These are phyloP conservation scores for Eucalyptus pauciflora DNA, from an alignment of 345 rosid genomes.

Conservation along the genomic window DNA sequence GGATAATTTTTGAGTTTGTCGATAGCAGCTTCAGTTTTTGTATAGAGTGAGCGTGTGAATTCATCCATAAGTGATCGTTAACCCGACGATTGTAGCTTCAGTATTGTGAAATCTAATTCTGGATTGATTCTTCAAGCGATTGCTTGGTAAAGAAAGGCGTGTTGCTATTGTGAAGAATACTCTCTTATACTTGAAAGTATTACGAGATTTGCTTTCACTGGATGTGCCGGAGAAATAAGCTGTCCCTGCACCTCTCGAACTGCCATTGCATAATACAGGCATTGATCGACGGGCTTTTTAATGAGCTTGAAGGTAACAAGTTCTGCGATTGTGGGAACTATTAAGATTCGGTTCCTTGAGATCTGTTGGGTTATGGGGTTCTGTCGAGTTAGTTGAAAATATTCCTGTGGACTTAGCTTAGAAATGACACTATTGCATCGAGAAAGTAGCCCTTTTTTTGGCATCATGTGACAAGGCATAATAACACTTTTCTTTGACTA, in stretches of 20 bases:
- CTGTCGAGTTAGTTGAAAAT: not conserved
- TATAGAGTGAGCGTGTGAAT: conserved; percentile 25
- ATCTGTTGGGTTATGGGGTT: not conserved
- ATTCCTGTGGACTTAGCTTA: not conserved
- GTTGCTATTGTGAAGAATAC: not conserved
- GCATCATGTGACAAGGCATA: not conserved
- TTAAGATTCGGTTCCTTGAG: not conserved
- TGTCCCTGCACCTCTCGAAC: not conserved
- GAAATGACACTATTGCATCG: not conserved
- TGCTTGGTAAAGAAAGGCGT: not conserved
- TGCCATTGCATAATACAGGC: not conserved
- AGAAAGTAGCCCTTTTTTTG: not conserved
- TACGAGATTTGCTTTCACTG: not conserved
- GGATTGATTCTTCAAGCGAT: not conserved
- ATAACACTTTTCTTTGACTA: not conserved
- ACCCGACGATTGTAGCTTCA: not conserved
- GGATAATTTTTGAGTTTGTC: conserved; percentile 42
- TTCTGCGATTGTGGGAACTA: not conserved
- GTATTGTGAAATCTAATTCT: conserved; percentile 10
- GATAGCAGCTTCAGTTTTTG: not conserved
- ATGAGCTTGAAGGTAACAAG: not conserved
- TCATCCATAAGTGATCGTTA: not conserved
- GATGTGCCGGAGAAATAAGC: not conserved
- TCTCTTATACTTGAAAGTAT: not conserved
- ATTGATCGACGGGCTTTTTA: not conserved